Base-by-base conservation (phyloP, 495 filamentous ascomycete species). In the Lophiotrema nucula region DNA sequence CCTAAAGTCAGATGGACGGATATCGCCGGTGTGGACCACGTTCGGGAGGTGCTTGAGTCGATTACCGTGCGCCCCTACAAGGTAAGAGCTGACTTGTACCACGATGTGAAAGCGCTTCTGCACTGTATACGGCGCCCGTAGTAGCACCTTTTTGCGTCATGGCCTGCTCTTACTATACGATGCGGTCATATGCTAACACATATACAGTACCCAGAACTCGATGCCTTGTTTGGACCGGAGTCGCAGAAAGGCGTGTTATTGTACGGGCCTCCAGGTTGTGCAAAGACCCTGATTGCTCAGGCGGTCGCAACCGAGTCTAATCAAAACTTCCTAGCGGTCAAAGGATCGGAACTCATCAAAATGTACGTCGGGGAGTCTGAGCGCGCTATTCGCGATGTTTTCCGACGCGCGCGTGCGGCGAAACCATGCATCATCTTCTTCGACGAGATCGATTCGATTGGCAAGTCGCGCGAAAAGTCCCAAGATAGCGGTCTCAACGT, bases 301-400 rank as follows among this genome's bases (percentile, higher is more conserved):
- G 93, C 93, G 37, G 83, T 96, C 67, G 93, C 93, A 4, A 96
- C 90, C 23, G 91, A 95, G 69, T 86, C 88, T 19, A 89, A 89
- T 2, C 81, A 95, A 62, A 98, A 97, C 67, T 98, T 97, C 71
- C 81, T 98, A 72, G 88, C 92, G 21, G 89, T 98, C 31, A 96
- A 95, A 74, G 93, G 93, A n/a, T 89, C 90, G 26, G 93, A 98
- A 70, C 81, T 98, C 2, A 81, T 96, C 52, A 95, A 86, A 73
- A 97, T 95, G 90, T 98, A 97, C 72, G 91, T 98, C 21, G 93
- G 93, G 50, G 93, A 98, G 72, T 92, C 91, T 4, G 93, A 98
- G 74, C 85, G 92, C 8, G 84, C 87, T 23, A 78, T 98, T 39
- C 82, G 93, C 45, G 88, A 93, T 43, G 81, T 97, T 8, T 98